phyloP scores from a whole-genome alignment of 1,139 yeast genomes.

The Scheffersomyces lignicola region DNA sequence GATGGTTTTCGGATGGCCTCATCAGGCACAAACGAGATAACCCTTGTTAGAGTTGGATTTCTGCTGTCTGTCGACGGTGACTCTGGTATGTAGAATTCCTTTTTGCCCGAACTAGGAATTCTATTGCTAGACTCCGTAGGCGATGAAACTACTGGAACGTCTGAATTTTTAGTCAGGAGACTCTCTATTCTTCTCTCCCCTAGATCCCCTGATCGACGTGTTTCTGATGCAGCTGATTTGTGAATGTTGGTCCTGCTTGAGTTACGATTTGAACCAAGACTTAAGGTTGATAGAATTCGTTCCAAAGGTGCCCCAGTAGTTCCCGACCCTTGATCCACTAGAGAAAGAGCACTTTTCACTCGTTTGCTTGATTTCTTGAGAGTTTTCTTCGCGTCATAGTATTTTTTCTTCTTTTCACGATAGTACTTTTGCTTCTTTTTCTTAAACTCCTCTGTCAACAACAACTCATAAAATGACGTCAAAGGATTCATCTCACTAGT shows the following conservation, averaged over 20 bases:
- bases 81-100: slow-evolving; percentile 4
- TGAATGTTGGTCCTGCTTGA: slow-evolving; percentile 18
- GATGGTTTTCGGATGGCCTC: slow-evolving; percentile 20
- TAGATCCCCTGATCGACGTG: slow-evolving; percentile 14
- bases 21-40: slow-evolving; percentile 38
- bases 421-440: slow-evolving; percentile 36
- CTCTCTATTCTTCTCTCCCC: slow-evolving; percentile 8
- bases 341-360: slow-evolving; percentile 44
- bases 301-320: slow-evolving; percentile 39
- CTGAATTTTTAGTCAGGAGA: slow-evolving; percentile 6
- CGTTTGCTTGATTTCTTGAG: slow-evolving; percentile 51
- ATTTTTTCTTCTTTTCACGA: slow-evolving; percentile 40
- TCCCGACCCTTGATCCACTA: slow-evolving; percentile 23
- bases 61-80: slow-evolving; percentile 6
- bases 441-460: slow-evolving; percentile 60
- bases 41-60: slow-evolving; percentile 21
- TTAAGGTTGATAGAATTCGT: slow-evolving; percentile 39
- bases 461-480: slow-evolving; percentile 82
- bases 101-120: neutral
- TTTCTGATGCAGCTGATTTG: slow-evolving; percentile 11
- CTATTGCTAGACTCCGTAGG: neutral
- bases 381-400: slow-evolving; percentile 39
- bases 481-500: slow-evolving; percentile 70
- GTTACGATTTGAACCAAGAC: slow-evolving; percentile 31
- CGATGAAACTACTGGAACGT: neutral